Percentiles rank a stretch among this genome's conserved stretches.
These are phyloP conservation scores for Gaeumannomyces sp. DNA, from an alignment of 2,329 filamentous ascomycete genomes.

Conservation along the genomic window DNA sequence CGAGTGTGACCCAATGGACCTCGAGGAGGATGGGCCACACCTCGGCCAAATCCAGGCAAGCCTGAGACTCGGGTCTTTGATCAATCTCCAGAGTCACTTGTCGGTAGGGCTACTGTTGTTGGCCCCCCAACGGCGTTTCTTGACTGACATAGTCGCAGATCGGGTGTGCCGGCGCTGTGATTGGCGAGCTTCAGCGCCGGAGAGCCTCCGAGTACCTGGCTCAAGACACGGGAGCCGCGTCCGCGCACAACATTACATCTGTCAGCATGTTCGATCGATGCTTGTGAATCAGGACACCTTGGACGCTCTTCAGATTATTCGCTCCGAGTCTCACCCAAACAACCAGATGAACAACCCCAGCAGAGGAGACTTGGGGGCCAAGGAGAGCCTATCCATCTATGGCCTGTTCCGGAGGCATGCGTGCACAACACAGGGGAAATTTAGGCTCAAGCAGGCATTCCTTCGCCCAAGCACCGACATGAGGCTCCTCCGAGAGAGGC, in stretches of 20 bases:
- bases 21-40: constrained; percentile 33
- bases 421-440: constrained; percentile 72
- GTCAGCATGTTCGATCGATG: constrained; percentile 76
- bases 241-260: constrained; percentile 52
- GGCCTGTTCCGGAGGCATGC: constrained; percentile 73
- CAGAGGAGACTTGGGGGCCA: constrained; percentile 55
- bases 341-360: constrained; percentile 67
- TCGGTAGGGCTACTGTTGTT: constrained; percentile 43
- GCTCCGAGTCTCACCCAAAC: constrained; percentile 76
- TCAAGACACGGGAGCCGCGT: constrained; percentile 46
- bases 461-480: constrained; percentile 69
- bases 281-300: constrained; percentile 79
- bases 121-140: neutral
- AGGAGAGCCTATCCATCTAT: constrained; percentile 78
- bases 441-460: constrained; percentile 70
- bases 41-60: constrained; percentile 45
- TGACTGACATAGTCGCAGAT: constrained; percentile 37
- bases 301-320: constrained; percentile 75
- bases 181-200: constrained; percentile 70
- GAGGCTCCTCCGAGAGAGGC: constrained; percentile 61
- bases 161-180: constrained; percentile 79
- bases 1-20: constrained; percentile 20
- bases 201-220: constrained; percentile 57
- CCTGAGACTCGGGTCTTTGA: constrained; percentile 61
- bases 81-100: constrained; percentile 67